Conservation (phyloP, 768 basidiomycete genomes). For the Trametes gibbosa region DNA sequence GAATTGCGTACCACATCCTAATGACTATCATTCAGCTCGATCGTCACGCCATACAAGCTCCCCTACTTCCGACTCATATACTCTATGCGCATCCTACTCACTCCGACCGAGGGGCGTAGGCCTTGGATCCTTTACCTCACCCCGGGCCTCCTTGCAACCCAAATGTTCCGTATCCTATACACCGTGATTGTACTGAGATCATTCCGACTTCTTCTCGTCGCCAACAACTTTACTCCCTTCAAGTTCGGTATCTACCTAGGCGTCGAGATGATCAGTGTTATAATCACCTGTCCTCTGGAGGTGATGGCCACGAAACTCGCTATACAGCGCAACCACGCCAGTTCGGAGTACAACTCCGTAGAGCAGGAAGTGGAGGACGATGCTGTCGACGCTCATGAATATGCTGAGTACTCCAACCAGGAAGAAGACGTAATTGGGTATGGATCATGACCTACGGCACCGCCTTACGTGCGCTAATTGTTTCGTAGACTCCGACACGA, state of each 20-base stretch:
- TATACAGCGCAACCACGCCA: conserved; percentile 82
- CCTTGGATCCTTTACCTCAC: conserved; percentile 84
- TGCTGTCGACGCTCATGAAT: conserved; percentile 57
- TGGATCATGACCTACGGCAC: conserved; percentile 22
- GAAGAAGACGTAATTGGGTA: conserved; percentile 88
- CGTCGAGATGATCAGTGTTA: conserved; percentile 54
- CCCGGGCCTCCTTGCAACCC: conserved; percentile 55
- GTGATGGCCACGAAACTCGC: conserved; percentile 77
- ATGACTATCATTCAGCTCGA: conserved; percentile 47
- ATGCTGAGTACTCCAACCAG: conserved; percentile 63
- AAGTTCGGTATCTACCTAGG: conserved; percentile 55
- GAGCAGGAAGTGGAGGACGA: conserved; percentile 72
- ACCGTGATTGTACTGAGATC: conserved; percentile 42
- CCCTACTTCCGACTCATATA: conserved; percentile 56
- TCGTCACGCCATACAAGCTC: conserved; percentile 79
- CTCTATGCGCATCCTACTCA: conserved; percentile 69
- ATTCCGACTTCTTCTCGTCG: conserved; percentile 53
- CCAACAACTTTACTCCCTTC: conserved; percentile 48
- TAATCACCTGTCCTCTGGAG: conserved; percentile 70
- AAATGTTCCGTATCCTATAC: conserved; percentile 45
- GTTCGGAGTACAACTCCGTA: conserved; percentile 70
- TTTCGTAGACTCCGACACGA: conserved; percentile 62
- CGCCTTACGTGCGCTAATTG: neutral
- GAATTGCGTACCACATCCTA: neutral
- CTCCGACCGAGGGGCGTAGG: conserved; percentile 73